These are phyloP conservation scores for Phaffia tasmanica DNA, from an alignment of 768 basidiomycete species.

Conservation along the genomic window DNA sequence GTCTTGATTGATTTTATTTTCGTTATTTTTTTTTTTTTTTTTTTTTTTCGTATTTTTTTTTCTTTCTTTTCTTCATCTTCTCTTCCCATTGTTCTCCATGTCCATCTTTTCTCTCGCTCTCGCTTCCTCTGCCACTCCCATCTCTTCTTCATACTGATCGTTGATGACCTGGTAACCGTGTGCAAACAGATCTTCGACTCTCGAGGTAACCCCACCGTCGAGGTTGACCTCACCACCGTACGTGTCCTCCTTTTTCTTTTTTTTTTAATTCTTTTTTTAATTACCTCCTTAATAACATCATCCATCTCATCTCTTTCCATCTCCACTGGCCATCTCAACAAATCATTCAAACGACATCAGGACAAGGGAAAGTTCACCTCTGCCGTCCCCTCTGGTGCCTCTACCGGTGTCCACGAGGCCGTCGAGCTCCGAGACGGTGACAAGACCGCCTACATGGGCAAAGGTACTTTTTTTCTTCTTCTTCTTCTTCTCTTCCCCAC, in stretches of 20 bases:
- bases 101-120: conserved; percentile 5
- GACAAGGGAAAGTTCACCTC: conserved; percentile 55
- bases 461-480: conserved; percentile 50
- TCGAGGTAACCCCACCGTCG: conserved; percentile 62
- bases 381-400: conserved; percentile 94
- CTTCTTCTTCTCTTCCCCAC: background rate
- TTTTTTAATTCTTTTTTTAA: background rate
- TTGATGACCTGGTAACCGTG: background rate
- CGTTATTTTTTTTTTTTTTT: background rate
- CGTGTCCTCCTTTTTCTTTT: conserved; percentile 1
- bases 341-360: conserved; percentile 1
- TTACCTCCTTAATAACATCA: background rate
- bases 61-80: background rate
- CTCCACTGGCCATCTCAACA: background rate
- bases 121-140: background rate
- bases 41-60: conserved; percentile 1
- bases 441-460: conserved; percentile 85
- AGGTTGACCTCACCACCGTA: conserved; percentile 72
- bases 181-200: conserved; percentile 86
- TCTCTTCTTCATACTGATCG: background rate
- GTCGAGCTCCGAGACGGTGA: conserved; percentile 97
- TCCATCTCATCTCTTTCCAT: background rate
- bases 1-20: background rate
- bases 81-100: background rate
- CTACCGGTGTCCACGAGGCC: conserved; percentile 95